Evolutionary conservation across 2,329 filamentous ascomycete genomes (phyloP), one percentile per base, ranked within the genome.

Genomic region (Colletotrichum noveboracense): DNA sequence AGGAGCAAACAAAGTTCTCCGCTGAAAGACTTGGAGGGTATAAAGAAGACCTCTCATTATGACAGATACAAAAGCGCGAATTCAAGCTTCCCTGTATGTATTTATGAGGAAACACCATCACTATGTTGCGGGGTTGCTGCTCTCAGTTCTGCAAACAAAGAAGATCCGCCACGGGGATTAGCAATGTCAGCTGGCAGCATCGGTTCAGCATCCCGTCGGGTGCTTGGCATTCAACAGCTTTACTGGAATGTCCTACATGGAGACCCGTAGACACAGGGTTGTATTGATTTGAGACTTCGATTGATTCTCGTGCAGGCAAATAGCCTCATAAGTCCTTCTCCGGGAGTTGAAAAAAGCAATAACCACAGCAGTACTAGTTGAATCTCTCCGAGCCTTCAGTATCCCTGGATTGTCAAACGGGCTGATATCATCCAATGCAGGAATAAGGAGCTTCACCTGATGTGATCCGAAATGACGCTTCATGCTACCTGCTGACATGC

Each of bases 291-390:
- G 3, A 13, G 43, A 13, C 43, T 21, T 21, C 16, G n/a, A 21
- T 0, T 0, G 2, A 52, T 21, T 1, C 6, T 48, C 3, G 12
- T 1, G 18, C 21, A 21, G n/a, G n/a, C 0, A 4, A 7, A 0
- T 52, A 18, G 4, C 10, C 43, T 5, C 6, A 6, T 21, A 48
- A 12, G 3, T 2, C 10, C 10, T 1, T 48, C 3, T 12, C 43
- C 2, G 0, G n/a, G 6, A 12, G n/a, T 13, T 43, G 9, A n/a
- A 3, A 1, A 0, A n/a, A n/a, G 38, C 38, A 43, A 43, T 0
- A 10, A n/a, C 0, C 38, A 12, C 38, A 43, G 16, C 2, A 5
- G 7, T 18, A 38, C 16, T 18, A 5, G 16, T 38, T 18, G 16
- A 18, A 18, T 18, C 16, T 10, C 36, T 10, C 16, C 5, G 5